phyloP scores from a whole-genome alignment of 106 monocot genomes.

The Hemerocallis citrina region DNA sequence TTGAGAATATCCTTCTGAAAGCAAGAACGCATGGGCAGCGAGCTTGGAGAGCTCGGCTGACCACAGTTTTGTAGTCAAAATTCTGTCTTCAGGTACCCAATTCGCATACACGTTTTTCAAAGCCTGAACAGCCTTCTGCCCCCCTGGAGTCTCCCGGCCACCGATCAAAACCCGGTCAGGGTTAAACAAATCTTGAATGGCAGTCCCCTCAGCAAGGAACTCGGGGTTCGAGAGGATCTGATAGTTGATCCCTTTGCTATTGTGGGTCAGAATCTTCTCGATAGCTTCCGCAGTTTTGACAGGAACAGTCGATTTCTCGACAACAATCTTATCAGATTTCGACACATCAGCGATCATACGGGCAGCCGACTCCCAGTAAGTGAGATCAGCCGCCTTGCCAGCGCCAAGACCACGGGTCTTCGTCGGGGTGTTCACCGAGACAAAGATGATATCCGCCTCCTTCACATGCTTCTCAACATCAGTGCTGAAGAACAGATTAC shows the following conservation, averaged over 20 bases:
- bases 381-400: conserved; percentile 15
- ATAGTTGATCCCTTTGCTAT: conserved; percentile 16
- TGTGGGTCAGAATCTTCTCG: conserved; percentile 13
- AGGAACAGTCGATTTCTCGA: conserved; percentile 13
- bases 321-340: conserved; percentile 10
- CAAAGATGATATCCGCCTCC: conserved; percentile 12
- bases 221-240: conserved; percentile 17
- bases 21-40: conserved; percentile 10
- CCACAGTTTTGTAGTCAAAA: conserved; percentile 13
- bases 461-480: conserved; percentile 10
- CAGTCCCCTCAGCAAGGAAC: conserved; percentile 12
- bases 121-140: conserved; percentile 7
- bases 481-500: conserved; percentile 18
- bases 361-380: conserved; percentile 16
- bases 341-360: conserved; percentile 16
- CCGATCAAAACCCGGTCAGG: conserved; percentile 12
- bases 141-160: conserved; percentile 10
- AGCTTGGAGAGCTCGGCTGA: conserved; percentile 18
- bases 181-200: conserved; percentile 10
- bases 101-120: conserved; percentile 7
- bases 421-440: conserved; percentile 16
- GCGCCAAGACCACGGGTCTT: conserved; percentile 17
- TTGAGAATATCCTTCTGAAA: no score
- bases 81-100: conserved; percentile 12
- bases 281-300: conserved; percentile 16